Percentiles rank a stretch among this genome's conserved stretches.
Evolutionary conservation across 2,329 filamentous ascomycete species (phyloP).

Genomic region (Colletotrichum sp.): DNA sequence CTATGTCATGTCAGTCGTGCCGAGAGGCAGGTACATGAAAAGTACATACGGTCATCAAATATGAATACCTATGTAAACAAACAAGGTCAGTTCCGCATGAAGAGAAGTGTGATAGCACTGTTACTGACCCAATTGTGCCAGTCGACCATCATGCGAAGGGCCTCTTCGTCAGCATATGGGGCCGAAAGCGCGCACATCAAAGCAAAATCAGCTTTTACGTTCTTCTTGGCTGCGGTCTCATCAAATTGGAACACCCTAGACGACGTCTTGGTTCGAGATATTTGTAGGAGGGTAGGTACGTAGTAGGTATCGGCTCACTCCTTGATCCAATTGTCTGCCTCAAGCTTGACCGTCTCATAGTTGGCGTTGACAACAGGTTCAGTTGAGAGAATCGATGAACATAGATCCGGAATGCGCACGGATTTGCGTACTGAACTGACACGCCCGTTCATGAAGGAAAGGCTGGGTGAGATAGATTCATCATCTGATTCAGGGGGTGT

Average conservation of each 20-base stretch:
- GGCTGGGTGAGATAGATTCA: neutral
- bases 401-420: neutral
- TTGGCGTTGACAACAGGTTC: neutral
- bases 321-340: neutral
- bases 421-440: neutral
- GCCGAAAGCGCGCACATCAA: neutral
- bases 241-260: neutral
- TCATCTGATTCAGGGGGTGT: neutral
- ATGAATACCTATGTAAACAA: neutral
- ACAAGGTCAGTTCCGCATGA: neutral
- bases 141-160: neutral
- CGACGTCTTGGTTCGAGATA: neutral
- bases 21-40: neutral
- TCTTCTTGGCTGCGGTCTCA: neutral
- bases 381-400: neutral
- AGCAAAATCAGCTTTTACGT: neutral
- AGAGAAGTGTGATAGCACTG: neutral
- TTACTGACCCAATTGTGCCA: neutral
- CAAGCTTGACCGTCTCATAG: neutral
- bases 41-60: neutral
- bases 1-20: neutral
- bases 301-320: neutral
- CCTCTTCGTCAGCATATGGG: neutral
- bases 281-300: neutral
- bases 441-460: neutral